phyloP scores from a whole-genome alignment of 2,329 filamentous ascomycete genomes.

The Didymella glomerata region DNA sequence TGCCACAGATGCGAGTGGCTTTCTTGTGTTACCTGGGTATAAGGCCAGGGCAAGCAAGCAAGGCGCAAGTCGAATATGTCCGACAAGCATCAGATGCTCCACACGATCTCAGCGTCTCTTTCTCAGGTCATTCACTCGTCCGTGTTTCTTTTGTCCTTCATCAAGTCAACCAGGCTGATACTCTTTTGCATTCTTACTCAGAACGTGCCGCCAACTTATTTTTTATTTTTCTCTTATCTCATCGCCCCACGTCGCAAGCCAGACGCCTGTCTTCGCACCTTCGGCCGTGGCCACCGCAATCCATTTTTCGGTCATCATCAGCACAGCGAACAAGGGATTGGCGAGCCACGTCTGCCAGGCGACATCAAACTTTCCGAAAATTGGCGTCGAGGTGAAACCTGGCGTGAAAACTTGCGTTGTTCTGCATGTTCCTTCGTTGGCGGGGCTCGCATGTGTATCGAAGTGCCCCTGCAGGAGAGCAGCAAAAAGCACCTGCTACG shows the following conservation, averaged over 20 bases:
- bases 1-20: neutral
- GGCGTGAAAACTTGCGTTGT: slow-evolving; percentile 21
- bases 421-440: neutral
- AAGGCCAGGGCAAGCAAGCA: neutral
- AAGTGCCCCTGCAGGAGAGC: slow-evolving; percentile 23
- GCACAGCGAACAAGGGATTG: slow-evolving; percentile 22
- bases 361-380: slow-evolving; percentile 23
- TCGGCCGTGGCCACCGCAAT: slow-evolving; percentile 23
- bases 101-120: slow-evolving; percentile 14
- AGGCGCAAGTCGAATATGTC: neutral
- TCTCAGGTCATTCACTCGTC: slow-evolving; percentile 25
- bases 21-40: neutral
- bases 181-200: slow-evolving; percentile 23
- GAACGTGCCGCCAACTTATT: slow-evolving; percentile 14
- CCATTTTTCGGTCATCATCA: slow-evolving; percentile 21
- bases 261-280: slow-evolving; percentile 27
- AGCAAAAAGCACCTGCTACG: slow-evolving; percentile 27
- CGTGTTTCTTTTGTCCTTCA: slow-evolving; percentile 1
- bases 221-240: neutral
- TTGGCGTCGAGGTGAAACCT: slow-evolving; percentile 22
- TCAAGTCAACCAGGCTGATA: slow-evolving; percentile 24
- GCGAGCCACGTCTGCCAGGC: slow-evolving; percentile 22
- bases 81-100: neutral
- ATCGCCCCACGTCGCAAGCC: slow-evolving; percentile 24
- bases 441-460: neutral